These are phyloP conservation scores for Candida lessepsii DNA, from an alignment of 805 yeast species.

Conservation along the genomic window DNA sequence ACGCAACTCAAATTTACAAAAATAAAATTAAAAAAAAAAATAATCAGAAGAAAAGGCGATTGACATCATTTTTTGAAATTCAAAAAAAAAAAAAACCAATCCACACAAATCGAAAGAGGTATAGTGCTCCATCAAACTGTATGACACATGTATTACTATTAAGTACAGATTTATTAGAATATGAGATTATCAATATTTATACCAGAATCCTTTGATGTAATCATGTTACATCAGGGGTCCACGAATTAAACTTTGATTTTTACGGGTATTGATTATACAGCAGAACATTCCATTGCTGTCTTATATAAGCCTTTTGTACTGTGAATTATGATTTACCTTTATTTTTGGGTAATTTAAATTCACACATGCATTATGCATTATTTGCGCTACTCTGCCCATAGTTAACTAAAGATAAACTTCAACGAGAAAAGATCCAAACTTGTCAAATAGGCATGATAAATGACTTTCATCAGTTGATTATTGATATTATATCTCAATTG, in stretches of 20 bases:
- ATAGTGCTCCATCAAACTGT: no score
- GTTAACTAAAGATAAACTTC: no score
- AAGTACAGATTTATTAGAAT: no score
- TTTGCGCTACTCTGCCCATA: no score
- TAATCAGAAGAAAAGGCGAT: neutral
- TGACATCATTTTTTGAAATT: slow-evolving; percentile 3
- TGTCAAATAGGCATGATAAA: no score
- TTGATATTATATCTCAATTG: no score
- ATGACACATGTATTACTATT: no score
- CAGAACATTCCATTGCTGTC: slow-evolving; percentile 4
- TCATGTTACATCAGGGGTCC: slow-evolving; percentile 6
- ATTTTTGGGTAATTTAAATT: neutral
- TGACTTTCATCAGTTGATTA: no score
- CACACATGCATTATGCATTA: slow-evolving; percentile 3
- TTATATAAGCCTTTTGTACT: slow-evolving; percentile 5
- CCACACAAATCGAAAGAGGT: neutral
- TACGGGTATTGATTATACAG: slow-evolving; percentile 2
- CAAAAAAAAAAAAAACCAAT: neutral
- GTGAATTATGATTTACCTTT: slow-evolving; percentile 1
- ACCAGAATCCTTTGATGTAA: no score
- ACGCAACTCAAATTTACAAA: slow-evolving; percentile 5
- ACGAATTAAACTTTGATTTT: slow-evolving; percentile 2
- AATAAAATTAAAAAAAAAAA: slow-evolving; percentile 1
- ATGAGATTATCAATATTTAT: no score
- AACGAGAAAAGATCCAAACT: no score